Evolutionary conservation across 2,329 filamentous ascomycete species (phyloP).

Genomic region (Arachnomyces sp.): DNA sequence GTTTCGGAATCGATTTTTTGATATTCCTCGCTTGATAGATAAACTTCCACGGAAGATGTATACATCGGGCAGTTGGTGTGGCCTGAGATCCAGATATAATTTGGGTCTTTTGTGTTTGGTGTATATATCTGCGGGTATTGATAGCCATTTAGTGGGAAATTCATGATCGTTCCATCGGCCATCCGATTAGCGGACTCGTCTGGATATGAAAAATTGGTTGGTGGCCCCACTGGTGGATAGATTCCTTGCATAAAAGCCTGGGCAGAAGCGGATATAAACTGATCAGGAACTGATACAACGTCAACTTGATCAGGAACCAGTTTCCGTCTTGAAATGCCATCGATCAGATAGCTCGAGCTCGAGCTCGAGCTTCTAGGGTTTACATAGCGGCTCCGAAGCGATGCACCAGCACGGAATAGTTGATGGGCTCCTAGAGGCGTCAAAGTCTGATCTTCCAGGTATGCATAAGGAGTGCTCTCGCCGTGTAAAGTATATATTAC

Average conservation of each 20-base stretch:
- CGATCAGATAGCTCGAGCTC: slow-evolving; percentile 29
- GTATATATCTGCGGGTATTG: slow-evolving; percentile 49
- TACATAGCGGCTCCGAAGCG: slow-evolving; percentile 49
- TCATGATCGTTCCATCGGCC: slow-evolving; percentile 42
- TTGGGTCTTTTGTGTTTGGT: slow-evolving; percentile 38
- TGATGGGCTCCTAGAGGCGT: slow-evolving; percentile 51
- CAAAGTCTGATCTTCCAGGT: slow-evolving; percentile 32
- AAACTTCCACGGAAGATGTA: slow-evolving; percentile 29
- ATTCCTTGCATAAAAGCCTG: slow-evolving; percentile 57
- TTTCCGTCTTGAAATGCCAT: slow-evolving; percentile 38
- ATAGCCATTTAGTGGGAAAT: slow-evolving; percentile 48
- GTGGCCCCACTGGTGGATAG: slow-evolving; percentile 44
- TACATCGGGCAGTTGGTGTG: slow-evolving; percentile 38
- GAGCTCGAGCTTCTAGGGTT: slow-evolving; percentile 18
- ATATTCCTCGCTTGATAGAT: slow-evolving; percentile 37
- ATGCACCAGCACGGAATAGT: slow-evolving; percentile 42
- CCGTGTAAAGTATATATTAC: slow-evolving; percentile 50
- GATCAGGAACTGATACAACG: slow-evolving; percentile 41
- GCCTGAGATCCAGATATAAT: slow-evolving; percentile 45
- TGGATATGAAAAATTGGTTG: slow-evolving; percentile 24
- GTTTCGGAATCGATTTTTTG: slow-evolving; percentile 29
- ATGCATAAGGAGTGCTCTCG: slow-evolving; percentile 45
- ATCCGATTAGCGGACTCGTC: slow-evolving; percentile 34
- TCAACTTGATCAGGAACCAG: slow-evolving; percentile 41
- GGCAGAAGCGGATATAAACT: slow-evolving; percentile 45